phyloP scores from a whole-genome alignment of 345 rosid species.

The Capsella bursapastoris region DNA sequence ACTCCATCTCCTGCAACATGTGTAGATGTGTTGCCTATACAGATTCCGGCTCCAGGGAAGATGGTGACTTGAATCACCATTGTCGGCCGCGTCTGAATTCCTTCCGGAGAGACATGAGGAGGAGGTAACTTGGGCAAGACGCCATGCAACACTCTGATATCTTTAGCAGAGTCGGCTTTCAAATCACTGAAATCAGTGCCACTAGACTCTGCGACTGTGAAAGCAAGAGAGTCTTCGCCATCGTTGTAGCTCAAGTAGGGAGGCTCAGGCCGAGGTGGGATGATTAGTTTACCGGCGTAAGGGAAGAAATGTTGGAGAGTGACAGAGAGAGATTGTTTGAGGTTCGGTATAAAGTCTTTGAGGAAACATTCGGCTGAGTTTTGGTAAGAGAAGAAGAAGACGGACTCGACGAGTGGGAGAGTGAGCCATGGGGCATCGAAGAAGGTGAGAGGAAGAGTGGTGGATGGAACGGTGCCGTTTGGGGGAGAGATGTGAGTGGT shows the following conservation, averaged over 20 bases:
- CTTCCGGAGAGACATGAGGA: constrained; percentile 14
- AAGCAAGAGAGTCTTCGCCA: constrained; percentile 42
- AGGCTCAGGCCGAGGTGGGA: constrained; percentile 37
- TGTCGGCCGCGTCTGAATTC: constrained; percentile 22
- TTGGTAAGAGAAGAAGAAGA: constrained; percentile 50
- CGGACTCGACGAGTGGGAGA: constrained; percentile 37
- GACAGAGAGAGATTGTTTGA: constrained; percentile 53
- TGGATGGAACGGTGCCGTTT: constrained; percentile 38
- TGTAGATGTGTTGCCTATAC: constrained; percentile 38
- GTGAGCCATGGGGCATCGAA: constrained; percentile 44
- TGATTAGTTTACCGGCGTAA: constrained; percentile 39
- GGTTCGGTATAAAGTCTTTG: constrained; percentile 46
- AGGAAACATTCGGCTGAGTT: constrained; percentile 43
- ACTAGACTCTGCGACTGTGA: constrained; percentile 46
- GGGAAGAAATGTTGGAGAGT: constrained; percentile 59
- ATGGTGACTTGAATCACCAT: constrained; percentile 45
- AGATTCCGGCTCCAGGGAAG: constrained; percentile 50
- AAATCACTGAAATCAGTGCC: constrained; percentile 39
- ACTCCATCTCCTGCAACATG: constrained; percentile 49
- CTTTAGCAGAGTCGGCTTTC: constrained; percentile 37
- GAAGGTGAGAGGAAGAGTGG: constrained; percentile 50
- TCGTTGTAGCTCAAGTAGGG: constrained; percentile 44
- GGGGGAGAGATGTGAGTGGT: constrained; percentile 46
- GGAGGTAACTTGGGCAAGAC: constrained; percentile 44
- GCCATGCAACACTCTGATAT: constrained; percentile 29